These are phyloP conservation scores for Apiospora phragmitis DNA, from an alignment of 2,329 filamentous ascomycete species.

Conservation along the genomic window DNA sequence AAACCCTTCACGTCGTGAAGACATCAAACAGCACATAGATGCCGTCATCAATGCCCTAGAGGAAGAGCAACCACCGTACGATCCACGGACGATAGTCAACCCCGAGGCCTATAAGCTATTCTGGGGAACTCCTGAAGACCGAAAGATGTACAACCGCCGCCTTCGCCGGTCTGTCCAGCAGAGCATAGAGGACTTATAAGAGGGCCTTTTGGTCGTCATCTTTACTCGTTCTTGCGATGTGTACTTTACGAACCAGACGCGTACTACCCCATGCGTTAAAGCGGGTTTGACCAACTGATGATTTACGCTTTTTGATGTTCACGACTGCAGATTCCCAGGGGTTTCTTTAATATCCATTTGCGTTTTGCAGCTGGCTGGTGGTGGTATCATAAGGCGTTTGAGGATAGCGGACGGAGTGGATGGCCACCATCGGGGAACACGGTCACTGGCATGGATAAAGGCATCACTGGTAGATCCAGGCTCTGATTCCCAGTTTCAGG, in stretches of 20 bases:
- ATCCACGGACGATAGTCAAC: slow-evolving; percentile 85
- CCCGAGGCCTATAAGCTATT: slow-evolving; percentile 82
- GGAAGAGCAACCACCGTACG: slow-evolving; percentile 84
- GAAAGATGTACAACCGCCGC: slow-evolving; percentile 80
- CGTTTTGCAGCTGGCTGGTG: neutral
- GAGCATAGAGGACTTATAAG: slow-evolving; percentile 58
- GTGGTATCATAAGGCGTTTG: neutral
- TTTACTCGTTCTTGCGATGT: neutral
- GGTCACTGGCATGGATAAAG: neutral
- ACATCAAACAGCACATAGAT: slow-evolving; percentile 80
- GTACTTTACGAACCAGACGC: neutral
- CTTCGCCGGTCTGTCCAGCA: slow-evolving; percentile 76
- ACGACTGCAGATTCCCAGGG: slow-evolving; percentile 1
- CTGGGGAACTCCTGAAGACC: slow-evolving; percentile 79
- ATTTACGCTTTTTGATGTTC: slow-evolving; percentile 11
- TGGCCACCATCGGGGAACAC: neutral
- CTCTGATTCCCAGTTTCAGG: neutral
- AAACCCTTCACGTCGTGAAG: slow-evolving; percentile 61
- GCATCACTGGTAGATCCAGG: neutral
- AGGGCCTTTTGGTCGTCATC: neutral
- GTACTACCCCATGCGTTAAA: neutral
- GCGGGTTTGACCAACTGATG: slow-evolving; percentile 8
- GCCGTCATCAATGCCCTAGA: slow-evolving; percentile 81
- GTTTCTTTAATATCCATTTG: slow-evolving; percentile 5
- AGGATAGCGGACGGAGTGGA: slow-evolving; percentile 1